Conservation (phyloP, 2,329 filamentous ascomycete genomes). For the Ascochyta rabiei region DNA sequence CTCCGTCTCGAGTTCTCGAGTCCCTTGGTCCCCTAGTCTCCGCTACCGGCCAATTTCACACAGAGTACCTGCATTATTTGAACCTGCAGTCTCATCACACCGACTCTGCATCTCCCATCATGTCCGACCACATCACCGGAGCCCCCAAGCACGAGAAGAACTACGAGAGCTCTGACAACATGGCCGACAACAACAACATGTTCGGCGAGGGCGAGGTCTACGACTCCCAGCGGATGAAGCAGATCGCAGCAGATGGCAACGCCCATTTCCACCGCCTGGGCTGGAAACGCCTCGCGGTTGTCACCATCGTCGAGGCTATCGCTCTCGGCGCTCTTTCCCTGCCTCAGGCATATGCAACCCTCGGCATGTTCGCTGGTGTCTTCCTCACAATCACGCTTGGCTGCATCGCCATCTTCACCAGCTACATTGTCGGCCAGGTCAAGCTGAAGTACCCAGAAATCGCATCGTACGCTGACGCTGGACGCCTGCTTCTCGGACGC, state of each 20-base stretch:
- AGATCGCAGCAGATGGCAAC: constrained; percentile 19
- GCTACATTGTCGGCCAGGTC: constrained; percentile 20
- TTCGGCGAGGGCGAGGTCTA: constrained; percentile 17
- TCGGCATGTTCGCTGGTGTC: constrained; percentile 21
- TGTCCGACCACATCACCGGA: constrained; percentile 9
- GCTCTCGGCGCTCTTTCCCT: constrained; percentile 20
- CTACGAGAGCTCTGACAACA: constrained; percentile 12
- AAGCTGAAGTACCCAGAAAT: constrained; percentile 20
- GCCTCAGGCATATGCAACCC: constrained; percentile 18
- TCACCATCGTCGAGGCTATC: constrained; percentile 22
- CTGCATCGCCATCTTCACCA: constrained; percentile 20
- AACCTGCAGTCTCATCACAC: background rate
- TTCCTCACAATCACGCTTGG: constrained; percentile 18
- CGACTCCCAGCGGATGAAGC: constrained; percentile 16
- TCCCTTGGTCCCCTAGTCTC: background rate
- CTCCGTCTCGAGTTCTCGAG: background rate
- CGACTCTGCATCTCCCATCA: background rate
- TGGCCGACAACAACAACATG: constrained; percentile 14
- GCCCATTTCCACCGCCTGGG: constrained; percentile 22
- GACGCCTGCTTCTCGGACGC: constrained; percentile 17
- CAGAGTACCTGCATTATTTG: background rate
- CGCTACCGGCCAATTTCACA: constrained; percentile 1
- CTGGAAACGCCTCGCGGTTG: constrained; percentile 22
- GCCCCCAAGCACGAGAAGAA: constrained; percentile 10
- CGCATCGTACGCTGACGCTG: constrained; percentile 20